phyloP scores from a whole-genome alignment of 2,329 filamentous ascomycete genomes.

The Monosporascus sp. region DNA sequence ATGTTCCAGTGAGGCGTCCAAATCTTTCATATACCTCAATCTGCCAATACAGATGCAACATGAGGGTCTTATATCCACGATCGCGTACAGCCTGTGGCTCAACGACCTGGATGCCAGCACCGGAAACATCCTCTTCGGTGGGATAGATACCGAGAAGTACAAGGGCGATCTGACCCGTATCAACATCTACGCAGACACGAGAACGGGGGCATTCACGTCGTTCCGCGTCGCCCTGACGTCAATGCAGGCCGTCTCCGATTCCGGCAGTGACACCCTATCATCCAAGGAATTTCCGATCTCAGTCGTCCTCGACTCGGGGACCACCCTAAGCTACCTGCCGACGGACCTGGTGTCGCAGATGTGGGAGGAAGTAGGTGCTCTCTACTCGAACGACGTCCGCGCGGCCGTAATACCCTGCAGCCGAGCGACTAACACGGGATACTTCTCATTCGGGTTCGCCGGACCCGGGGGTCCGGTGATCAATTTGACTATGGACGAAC shows the following conservation, averaged over 20 bases:
- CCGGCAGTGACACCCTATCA: constrained; percentile 43
- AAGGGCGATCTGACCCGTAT: constrained; percentile 57
- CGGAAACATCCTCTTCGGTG: constrained; percentile 73
- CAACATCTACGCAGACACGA: constrained; percentile 46
- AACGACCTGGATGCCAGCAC: constrained; percentile 55
- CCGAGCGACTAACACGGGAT: constrained; percentile 37
- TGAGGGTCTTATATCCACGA: constrained; percentile 58
- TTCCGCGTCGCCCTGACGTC: constrained; percentile 47
- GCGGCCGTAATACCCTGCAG: constrained; percentile 47
- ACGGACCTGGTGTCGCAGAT: constrained; percentile 50
- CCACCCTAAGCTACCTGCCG: constrained; percentile 67
- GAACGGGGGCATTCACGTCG: constrained; percentile 34
- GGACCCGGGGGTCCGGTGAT: constrained; percentile 44
- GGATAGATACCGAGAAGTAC: constrained; percentile 74
- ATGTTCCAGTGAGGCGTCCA: constrained; percentile 32
- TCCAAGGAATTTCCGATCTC: constrained; percentile 42
- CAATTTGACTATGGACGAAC: constrained; percentile 50
- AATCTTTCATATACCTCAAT: constrained; percentile 43
- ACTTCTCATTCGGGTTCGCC: constrained; percentile 51
- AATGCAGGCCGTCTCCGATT: constrained; percentile 41
- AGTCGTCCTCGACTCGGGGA: constrained; percentile 70
- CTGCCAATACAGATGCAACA: constrained; percentile 61
- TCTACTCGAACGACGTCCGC: constrained; percentile 33
- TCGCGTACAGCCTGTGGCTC: constrained; percentile 68
- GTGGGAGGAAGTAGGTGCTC: constrained; percentile 51